A percentile compares a stretch with the other conserved stretches of the same genome.
Conservation (phyloP, 2,329 filamentous ascomycete genomes). For the Cladophialophora immunda region DNA sequence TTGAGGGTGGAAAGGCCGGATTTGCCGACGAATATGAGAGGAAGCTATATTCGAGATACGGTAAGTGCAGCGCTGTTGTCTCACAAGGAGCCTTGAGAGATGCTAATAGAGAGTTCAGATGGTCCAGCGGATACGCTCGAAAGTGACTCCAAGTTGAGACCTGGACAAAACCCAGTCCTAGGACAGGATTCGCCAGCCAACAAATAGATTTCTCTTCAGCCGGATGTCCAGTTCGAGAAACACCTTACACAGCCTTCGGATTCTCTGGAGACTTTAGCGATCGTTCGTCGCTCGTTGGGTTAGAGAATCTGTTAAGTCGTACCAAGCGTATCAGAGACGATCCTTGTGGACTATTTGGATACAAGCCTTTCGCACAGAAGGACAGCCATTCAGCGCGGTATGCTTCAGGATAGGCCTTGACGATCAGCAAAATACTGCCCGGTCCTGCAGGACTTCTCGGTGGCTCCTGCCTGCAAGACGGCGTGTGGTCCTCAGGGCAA, state of each 20-base stretch:
- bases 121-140: slow-evolving; percentile 63
- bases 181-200: slow-evolving; percentile 56
- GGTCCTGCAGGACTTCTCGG: slow-evolving; percentile 4
- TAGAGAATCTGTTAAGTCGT: not conserved
- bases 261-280: not conserved
- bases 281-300: not conserved
- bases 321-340: not conserved
- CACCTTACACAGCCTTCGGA: not conserved
- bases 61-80: slow-evolving; percentile 44
- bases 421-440: slow-evolving; percentile 21
- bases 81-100: not conserved
- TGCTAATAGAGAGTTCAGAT: slow-evolving; percentile 48
- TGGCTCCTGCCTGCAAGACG: slow-evolving; percentile 23
- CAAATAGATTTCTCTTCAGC: slow-evolving; percentile 50
- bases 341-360: not conserved
- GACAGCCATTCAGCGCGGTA: not conserved
- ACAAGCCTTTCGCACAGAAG: not conserved
- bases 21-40: slow-evolving; percentile 53
- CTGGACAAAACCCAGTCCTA: slow-evolving; percentile 57
- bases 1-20: slow-evolving; percentile 64
- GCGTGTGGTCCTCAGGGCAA: not conserved
- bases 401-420: slow-evolving; percentile 22
- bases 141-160: slow-evolving; percentile 57
- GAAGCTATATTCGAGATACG: slow-evolving; percentile 52
- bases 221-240: not conserved